Percentiles rank a stretch among this genome's conserved stretches.
phyloP scores from a whole-genome alignment of 1,284 basidiomycete species.

The Fomitopsis schrenkii region DNA sequence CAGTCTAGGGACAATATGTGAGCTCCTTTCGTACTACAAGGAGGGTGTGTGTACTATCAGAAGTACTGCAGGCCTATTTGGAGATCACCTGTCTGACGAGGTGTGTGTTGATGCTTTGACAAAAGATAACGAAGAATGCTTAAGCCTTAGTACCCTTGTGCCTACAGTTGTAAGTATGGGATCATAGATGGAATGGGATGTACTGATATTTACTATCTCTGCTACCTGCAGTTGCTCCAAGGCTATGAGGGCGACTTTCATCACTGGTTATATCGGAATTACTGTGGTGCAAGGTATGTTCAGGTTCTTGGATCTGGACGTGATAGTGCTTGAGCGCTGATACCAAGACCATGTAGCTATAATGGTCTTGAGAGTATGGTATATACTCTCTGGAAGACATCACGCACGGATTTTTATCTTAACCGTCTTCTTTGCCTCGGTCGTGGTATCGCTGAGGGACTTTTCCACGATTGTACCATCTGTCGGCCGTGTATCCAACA shows the following conservation, averaged over 20 bases:
- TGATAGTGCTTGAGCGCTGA: background rate
- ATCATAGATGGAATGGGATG: background rate
- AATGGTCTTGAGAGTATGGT: slow-evolving; percentile 26
- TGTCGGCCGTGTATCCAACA: slow-evolving; percentile 9
- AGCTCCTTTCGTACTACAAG: background rate
- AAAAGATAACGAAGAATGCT: background rate
- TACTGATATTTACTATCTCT: too few relatives aligned
- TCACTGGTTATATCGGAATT: background rate
- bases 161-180: background rate
- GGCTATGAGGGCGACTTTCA: background rate
- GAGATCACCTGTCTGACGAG: background rate
- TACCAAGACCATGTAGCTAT: slow-evolving; percentile 13
- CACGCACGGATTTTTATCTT: slow-evolving; percentile 12
- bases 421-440: slow-evolving; percentile 11
- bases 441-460: slow-evolving; percentile 6
- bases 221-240: background rate
- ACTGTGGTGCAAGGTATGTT: slow-evolving; percentile 19
- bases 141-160: background rate
- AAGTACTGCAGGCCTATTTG: background rate
- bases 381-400: slow-evolving; percentile 19
- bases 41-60: slow-evolving; percentile 1
- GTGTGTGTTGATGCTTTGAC: background rate
- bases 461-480: slow-evolving; percentile 13
- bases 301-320: background rate
- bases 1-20: background rate